Percentiles rank a stretch among this genome's conserved stretches.
Conservation (phyloP, 495 filamentous ascomycete genomes). For the Cercophora newfieldiana region DNA sequence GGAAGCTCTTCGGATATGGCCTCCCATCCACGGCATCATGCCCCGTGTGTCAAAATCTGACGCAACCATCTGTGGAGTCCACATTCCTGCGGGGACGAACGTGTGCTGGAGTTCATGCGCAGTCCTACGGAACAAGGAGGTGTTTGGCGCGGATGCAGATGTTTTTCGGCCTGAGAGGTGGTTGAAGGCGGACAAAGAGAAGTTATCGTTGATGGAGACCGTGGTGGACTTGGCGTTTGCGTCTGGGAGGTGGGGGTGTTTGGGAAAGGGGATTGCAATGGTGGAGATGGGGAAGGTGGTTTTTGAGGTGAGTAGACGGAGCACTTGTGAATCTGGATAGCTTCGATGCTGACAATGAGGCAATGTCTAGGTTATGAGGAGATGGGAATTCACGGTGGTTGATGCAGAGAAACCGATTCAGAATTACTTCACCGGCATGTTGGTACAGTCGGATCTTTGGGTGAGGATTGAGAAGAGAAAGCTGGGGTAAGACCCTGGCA, state of each 20-base stretch:
- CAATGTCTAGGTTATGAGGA: background rate
- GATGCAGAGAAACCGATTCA: background rate
- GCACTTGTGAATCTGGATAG: background rate
- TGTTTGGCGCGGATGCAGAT: slow-evolving; percentile 33
- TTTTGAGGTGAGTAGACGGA: slow-evolving; percentile 55
- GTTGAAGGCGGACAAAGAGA: slow-evolving; percentile 41
- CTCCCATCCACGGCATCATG: slow-evolving; percentile 33
- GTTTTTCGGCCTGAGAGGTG: slow-evolving; percentile 40
- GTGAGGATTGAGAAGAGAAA: slow-evolving; percentile 9
- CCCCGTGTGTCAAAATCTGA: slow-evolving; percentile 14
- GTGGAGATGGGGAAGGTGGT: slow-evolving; percentile 55
- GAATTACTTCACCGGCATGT: background rate
- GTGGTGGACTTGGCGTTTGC: slow-evolving; percentile 38
- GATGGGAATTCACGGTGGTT: slow-evolving; percentile 2
- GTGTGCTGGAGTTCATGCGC: slow-evolving; percentile 8
- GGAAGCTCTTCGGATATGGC: slow-evolving; percentile 48
- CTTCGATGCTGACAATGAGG: background rate
- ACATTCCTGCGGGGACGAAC: slow-evolving; percentile 6
- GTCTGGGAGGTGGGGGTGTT: slow-evolving; percentile 40
- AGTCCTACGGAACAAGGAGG: background rate
- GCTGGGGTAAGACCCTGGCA: too few relatives aligned
- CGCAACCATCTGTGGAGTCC: slow-evolving; percentile 17
- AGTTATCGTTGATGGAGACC: slow-evolving; percentile 38
- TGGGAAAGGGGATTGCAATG: slow-evolving; percentile 40
- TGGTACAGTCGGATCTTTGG: background rate